Evolutionary conservation across 306 rosid genomes (phyloP).

Genomic region (Castanopsis chinensis): DNA sequence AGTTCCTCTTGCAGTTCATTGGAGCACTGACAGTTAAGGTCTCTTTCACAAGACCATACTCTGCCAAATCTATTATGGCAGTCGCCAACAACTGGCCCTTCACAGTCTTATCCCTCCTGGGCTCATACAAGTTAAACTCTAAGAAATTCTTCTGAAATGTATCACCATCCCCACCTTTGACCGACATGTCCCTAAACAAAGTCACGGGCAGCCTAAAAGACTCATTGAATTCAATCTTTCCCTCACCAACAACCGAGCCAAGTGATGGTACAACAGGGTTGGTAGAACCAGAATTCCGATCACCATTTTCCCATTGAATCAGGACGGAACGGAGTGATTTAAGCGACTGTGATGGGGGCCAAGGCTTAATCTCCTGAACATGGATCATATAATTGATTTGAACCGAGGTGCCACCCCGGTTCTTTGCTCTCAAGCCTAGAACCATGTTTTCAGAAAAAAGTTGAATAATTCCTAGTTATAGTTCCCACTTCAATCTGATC

Average conservation of each 20-base stretch:
- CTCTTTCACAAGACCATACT: slow-evolving; percentile 73
- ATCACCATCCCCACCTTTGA: slow-evolving; percentile 57
- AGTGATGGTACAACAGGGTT: slow-evolving; percentile 59
- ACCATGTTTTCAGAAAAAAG: slow-evolving; percentile 45
- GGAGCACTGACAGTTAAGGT: slow-evolving; percentile 42
- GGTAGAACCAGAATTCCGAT: slow-evolving; percentile 79
- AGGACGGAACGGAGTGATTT: slow-evolving; percentile 65
- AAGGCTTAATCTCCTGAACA: slow-evolving; percentile 84
- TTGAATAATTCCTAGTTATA: slow-evolving; percentile 13
- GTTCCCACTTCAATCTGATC: slow-evolving; percentile 29
- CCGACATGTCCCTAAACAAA: slow-evolving; percentile 64
- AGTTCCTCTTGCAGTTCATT: slow-evolving; percentile 83
- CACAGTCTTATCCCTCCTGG: slow-evolving; percentile 72
- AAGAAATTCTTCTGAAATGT: slow-evolving; percentile 73
- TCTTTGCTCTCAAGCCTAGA: slow-evolving; percentile 68
- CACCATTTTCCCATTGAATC: slow-evolving; percentile 94
- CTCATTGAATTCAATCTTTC: slow-evolving; percentile 75
- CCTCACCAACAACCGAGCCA: slow-evolving; percentile 69
- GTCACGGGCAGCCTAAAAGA: slow-evolving; percentile 75
- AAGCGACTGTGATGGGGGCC: slow-evolving; percentile 92
- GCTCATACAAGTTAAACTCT: slow-evolving; percentile 80
- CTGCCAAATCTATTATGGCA: slow-evolving; percentile 81
- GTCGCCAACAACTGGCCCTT: slow-evolving; percentile 88
- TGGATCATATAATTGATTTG: slow-evolving; percentile 65
- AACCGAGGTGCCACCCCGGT: slow-evolving; percentile 49